Percentiles rank a stretch among this genome's conserved stretches.
Conservation (phyloP, 345 rosid species). For the Dovyalis caffra region DNA sequence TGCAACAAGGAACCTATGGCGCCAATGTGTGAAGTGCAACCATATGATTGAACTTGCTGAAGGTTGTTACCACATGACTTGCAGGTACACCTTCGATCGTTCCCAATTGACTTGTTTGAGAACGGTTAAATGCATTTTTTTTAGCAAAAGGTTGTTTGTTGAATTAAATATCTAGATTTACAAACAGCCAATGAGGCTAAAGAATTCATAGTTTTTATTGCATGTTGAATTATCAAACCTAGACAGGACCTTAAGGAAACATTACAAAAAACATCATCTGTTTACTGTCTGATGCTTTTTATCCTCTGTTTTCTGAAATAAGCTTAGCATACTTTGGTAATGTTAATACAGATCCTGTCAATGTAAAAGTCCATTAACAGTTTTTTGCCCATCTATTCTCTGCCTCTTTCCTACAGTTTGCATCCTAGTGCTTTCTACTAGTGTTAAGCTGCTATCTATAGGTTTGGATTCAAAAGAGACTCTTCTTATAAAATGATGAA, state of each 20-base stretch:
- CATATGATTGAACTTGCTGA: constrained; percentile 55
- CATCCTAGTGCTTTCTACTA: not conserved
- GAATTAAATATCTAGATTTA: not conserved
- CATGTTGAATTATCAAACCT: not conserved
- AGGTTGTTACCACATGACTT: constrained; percentile 67
- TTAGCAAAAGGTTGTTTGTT: not conserved
- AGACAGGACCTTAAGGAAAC: not conserved
- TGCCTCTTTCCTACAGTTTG: not conserved
- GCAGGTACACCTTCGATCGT: constrained; percentile 42
- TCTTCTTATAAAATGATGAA: not conserved
- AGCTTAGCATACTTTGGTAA: not conserved
- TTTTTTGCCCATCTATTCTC: not conserved
- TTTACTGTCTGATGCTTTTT: not conserved
- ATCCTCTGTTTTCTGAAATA: not conserved
- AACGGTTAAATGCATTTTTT: not conserved
- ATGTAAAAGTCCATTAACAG: not conserved
- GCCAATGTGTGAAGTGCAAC: constrained; percentile 49
- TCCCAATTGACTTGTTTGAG: not conserved
- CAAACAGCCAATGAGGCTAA: not conserved
- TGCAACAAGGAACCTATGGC: constrained; percentile 46
- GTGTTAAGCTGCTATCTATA: not conserved
- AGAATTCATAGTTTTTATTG: not conserved
- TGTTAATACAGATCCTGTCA: not conserved
- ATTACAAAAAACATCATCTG: not conserved
- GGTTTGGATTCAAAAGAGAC: not conserved